phyloP scores from a whole-genome alignment of 805 yeast species.

The Saturnispora diversa region DNA sequence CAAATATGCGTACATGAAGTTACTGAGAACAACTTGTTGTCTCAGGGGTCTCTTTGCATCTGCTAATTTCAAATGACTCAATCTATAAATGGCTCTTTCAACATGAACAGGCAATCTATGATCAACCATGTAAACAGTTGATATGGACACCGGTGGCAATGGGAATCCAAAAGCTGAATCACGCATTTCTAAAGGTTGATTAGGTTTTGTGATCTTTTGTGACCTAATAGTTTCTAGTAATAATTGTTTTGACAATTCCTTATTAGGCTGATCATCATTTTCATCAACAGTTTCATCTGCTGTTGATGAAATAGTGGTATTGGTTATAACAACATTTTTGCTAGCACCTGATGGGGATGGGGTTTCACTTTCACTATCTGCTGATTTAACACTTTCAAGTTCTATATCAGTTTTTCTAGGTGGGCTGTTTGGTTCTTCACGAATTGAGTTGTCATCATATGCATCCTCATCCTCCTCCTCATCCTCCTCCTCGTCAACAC shows the following conservation, averaged over 20 bases:
- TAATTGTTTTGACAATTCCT: constrained; percentile 11
- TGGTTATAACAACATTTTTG: constrained; percentile 7
- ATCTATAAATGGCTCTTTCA: constrained; percentile 88
- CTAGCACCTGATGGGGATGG: no score
- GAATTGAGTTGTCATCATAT: no score
- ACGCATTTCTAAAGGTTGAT: constrained; percentile 51
- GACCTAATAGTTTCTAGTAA: constrained; percentile 23
- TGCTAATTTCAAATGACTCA: constrained; percentile 88
- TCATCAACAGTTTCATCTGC: constrained; percentile 1
- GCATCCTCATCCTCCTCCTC: not conserved
- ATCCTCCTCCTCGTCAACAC: not conserved
- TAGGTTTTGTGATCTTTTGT: constrained; percentile 33
- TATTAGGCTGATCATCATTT: constrained; percentile 7
- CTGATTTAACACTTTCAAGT: not conserved
- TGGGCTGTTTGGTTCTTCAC: not conserved
- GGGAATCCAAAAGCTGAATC: constrained; percentile 88
- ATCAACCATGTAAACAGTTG: constrained; percentile 74
- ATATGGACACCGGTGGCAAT: constrained; percentile 67
- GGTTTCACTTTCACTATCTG: not conserved
- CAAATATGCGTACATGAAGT: constrained; percentile 95
- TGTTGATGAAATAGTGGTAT: constrained; percentile 5
- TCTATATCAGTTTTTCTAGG: not conserved
- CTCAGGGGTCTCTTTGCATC: constrained; percentile 86
- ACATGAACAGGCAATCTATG: constrained; percentile 89
- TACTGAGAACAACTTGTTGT: constrained; percentile 87